A percentile compares a stretch with the other conserved stretches of the same genome.
phyloP scores from a whole-genome alignment of 169 alveolate species.

The Sarcocystis neurona region DNA sequence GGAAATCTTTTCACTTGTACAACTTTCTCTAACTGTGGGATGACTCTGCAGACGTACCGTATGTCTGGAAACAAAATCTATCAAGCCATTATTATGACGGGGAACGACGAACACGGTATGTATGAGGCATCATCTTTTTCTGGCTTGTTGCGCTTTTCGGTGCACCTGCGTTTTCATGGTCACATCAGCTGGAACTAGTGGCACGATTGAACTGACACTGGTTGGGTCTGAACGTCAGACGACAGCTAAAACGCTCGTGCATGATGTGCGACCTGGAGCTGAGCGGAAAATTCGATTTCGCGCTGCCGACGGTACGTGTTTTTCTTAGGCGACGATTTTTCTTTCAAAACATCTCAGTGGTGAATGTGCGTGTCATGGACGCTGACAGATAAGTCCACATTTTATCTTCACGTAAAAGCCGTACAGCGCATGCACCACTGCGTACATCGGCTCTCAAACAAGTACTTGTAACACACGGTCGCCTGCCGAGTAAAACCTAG shows the following conservation, averaged over 20 bases:
- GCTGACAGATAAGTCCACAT: no score
- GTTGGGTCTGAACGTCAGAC: slow-evolving; percentile 66
- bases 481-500: no score
- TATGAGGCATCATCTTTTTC: background rate
- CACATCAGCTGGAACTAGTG: slow-evolving; percentile 72
- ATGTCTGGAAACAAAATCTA: slow-evolving; percentile 74
- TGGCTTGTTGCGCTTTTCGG: background rate
- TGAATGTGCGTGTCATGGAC: no score
- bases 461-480: no score
- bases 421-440: no score
- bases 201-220: slow-evolving; percentile 69
- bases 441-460: no score
- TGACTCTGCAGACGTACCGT: slow-evolving; percentile 56
- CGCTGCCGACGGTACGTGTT: slow-evolving; percentile 69
- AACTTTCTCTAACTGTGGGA: background rate
- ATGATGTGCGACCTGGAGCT: slow-evolving; percentile 62
- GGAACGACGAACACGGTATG: slow-evolving; percentile 70
- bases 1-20: background rate
- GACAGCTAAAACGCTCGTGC: slow-evolving; percentile 58
- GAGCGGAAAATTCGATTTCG: slow-evolving; percentile 65
- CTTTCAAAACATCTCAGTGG: background rate
- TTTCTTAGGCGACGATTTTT: background rate
- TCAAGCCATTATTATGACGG: slow-evolving; percentile 68
- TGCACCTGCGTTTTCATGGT: background rate
- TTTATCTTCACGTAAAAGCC: no score